These are phyloP conservation scores for Agroathelia rolfsii DNA, from an alignment of 1,284 basidiomycete species.

Conservation along the genomic window DNA sequence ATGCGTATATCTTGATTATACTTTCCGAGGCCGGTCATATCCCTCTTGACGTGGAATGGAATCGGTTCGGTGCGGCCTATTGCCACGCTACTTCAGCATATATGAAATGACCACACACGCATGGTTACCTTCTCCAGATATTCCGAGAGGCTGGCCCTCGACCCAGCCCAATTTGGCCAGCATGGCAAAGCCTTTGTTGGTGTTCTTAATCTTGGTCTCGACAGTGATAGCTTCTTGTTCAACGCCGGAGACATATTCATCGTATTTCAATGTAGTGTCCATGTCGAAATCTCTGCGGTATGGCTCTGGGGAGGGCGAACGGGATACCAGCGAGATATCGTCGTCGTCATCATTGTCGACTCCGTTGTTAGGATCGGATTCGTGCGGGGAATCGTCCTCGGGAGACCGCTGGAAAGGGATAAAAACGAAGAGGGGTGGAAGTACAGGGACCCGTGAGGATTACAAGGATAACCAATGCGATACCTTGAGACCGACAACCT, in stretches of 20 bases:
- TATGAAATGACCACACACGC: no score
- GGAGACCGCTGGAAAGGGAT: no score
- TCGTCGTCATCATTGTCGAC: slow-evolving; percentile 43
- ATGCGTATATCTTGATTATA: slow-evolving; percentile 64
- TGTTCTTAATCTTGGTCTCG: slow-evolving; percentile 65
- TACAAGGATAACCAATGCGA: no score
- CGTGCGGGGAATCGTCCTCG: slow-evolving; percentile 1
- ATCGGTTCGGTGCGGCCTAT: slow-evolving; percentile 71
- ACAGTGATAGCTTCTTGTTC: slow-evolving; percentile 62
- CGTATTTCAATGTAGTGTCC: slow-evolving; percentile 39
- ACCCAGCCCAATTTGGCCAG: slow-evolving; percentile 74
- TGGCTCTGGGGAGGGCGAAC: slow-evolving; percentile 50
- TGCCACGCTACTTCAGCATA: no score
- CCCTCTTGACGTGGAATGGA: slow-evolving; percentile 68
- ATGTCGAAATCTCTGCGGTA: slow-evolving; percentile 46
- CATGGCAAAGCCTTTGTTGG: slow-evolving; percentile 72
- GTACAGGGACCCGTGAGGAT: slow-evolving; percentile 9
- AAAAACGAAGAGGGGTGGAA: slow-evolving; percentile 4
- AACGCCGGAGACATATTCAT: slow-evolving; percentile 45
- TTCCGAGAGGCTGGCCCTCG: slow-evolving; percentile 65
- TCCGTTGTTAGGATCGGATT: slow-evolving; percentile 25
- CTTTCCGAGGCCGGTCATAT: slow-evolving; percentile 70
- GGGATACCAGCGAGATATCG: slow-evolving; percentile 60
- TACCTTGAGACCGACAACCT: no score
- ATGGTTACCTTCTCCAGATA: slow-evolving; percentile 68